Conservation (phyloP, 805 yeast genomes). For the Yamadazyma paraphyllophila region DNA sequence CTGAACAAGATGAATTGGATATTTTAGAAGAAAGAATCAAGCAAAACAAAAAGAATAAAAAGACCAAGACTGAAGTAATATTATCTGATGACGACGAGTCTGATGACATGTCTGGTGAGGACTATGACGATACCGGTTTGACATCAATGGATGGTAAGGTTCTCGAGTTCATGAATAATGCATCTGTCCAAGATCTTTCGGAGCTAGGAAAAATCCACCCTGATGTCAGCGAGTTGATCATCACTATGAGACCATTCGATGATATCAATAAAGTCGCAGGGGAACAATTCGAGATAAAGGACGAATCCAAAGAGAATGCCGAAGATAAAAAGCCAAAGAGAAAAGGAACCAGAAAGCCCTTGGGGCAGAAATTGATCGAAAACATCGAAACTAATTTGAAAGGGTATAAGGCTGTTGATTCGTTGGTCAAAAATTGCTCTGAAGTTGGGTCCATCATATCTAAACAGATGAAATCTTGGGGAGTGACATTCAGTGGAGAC, state of each 20-base stretch:
- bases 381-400: constrained; percentile 66
- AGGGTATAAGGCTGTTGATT: constrained; percentile 93
- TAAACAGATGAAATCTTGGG: constrained; percentile 79
- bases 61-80: constrained; percentile 15
- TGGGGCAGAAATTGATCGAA: constrained; percentile 74
- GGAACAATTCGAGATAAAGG: constrained; percentile 43
- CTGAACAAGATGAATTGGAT: constrained; percentile 34
- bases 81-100: constrained; percentile 51
- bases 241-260: constrained; percentile 68
- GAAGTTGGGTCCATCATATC: constrained; percentile 71
- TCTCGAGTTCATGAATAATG: constrained; percentile 74
- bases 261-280: constrained; percentile 59
- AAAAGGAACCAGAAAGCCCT: constrained; percentile 44
- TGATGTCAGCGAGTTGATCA: constrained; percentile 59
- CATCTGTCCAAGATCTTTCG: constrained; percentile 68
- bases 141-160: constrained; percentile 62
- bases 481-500: constrained; percentile 65
- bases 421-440: constrained; percentile 82
- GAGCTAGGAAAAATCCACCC: constrained; percentile 77
- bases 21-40: constrained; percentile 37
- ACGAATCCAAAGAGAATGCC: constrained; percentile 8
- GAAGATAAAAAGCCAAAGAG: constrained; percentile 21
- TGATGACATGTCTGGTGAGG: constrained; percentile 49
- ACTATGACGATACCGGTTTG: constrained; percentile 31
- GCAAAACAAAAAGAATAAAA: constrained; percentile 26